phyloP scores from a whole-genome alignment of 208 protist species.

The Angomonas desouzai region DNA sequence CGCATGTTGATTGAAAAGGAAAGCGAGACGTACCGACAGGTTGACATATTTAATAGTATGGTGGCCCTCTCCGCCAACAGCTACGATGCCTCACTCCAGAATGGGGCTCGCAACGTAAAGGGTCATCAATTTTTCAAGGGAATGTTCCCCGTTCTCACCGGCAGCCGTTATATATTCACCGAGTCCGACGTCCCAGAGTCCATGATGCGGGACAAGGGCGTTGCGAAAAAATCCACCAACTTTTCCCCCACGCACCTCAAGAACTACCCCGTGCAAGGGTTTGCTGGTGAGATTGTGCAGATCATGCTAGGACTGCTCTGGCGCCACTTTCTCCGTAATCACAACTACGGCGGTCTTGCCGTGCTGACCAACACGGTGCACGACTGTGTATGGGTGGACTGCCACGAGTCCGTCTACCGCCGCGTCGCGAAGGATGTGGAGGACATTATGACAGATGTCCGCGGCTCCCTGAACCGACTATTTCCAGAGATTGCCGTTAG shows the following conservation, averaged over 20 bases:
- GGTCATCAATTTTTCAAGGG: constrained; percentile 91
- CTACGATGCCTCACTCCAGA: constrained; percentile 84
- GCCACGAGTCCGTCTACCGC: constrained; percentile 73
- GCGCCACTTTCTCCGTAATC: constrained; percentile 74
- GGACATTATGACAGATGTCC: constrained; percentile 81
- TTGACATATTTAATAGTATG: constrained; percentile 90
- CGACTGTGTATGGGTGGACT: constrained; percentile 93
- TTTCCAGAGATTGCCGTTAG: constrained; percentile 81
- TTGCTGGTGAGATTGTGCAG: constrained; percentile 92
- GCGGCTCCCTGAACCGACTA: constrained; percentile 68
- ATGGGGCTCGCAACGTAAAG: constrained; percentile 78
- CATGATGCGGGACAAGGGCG: constrained; percentile 52
- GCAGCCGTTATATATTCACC: constrained; percentile 88
- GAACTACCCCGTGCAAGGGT: constrained; percentile 93
- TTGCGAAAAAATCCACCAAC: constrained; percentile 81
- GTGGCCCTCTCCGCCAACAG: constrained; percentile 87
- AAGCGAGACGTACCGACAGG: constrained; percentile 78
- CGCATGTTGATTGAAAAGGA: constrained; percentile 91
- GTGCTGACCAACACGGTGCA: constrained; percentile 92
- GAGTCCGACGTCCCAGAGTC: constrained; percentile 81
- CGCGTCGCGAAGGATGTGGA: constrained; percentile 82
- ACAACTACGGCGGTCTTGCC: constrained; percentile 90
- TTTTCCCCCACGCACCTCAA: constrained; percentile 91
- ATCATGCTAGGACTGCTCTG: constrained; percentile 90
- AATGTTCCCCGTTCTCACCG: constrained; percentile 89